phyloP scores from a whole-genome alignment of 2,329 filamentous ascomycete genomes.

The Zymoseptoria ardabiliae region DNA sequence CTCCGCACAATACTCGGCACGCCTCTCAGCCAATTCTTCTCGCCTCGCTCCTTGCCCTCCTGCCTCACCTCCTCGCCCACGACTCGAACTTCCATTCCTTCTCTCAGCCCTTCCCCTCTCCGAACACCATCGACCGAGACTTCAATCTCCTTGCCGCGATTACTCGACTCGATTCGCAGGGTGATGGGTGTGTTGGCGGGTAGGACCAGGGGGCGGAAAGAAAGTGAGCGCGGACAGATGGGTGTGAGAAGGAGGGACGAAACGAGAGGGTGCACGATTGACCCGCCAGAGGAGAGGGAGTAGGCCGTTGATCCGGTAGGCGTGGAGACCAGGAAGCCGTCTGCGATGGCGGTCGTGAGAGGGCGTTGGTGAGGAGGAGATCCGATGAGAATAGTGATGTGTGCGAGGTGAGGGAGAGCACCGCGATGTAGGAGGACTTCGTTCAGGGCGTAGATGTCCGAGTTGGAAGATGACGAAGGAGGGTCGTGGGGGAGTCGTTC shows the following conservation, averaged over 20 bases:
- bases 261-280: constrained; percentile 89
- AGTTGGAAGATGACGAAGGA: constrained; percentile 26
- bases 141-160: constrained; percentile 43
- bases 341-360: constrained; percentile 86
- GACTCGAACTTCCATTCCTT: constrained; percentile 69
- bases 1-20: constrained; percentile 82
- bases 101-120: constrained; percentile 35
- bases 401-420: constrained; percentile 78
- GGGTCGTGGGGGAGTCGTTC: constrained; percentile 35
- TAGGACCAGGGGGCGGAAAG: constrained; percentile 83
- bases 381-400: constrained; percentile 86
- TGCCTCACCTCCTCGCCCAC: constrained; percentile 70
- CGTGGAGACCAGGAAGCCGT: constrained; percentile 89
- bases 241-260: constrained; percentile 83
- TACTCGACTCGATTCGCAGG: constrained; percentile 64
- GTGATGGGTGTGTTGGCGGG: constrained; percentile 79
- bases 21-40: constrained; percentile 58
- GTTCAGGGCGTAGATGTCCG: constrained; percentile 70
- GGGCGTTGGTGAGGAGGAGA: constrained; percentile 54
- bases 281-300: constrained; percentile 83
- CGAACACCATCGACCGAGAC: constrained; percentile 44
- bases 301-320: constrained; percentile 95
- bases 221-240: constrained; percentile 86
- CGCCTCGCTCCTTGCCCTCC: constrained; percentile 19
- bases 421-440: constrained; percentile 92